A percentile compares a stretch with the other conserved stretches of the same genome.
phyloP scores from a whole-genome alignment of 148 eudicot species.

The Vaccinium vitisidaea region DNA sequence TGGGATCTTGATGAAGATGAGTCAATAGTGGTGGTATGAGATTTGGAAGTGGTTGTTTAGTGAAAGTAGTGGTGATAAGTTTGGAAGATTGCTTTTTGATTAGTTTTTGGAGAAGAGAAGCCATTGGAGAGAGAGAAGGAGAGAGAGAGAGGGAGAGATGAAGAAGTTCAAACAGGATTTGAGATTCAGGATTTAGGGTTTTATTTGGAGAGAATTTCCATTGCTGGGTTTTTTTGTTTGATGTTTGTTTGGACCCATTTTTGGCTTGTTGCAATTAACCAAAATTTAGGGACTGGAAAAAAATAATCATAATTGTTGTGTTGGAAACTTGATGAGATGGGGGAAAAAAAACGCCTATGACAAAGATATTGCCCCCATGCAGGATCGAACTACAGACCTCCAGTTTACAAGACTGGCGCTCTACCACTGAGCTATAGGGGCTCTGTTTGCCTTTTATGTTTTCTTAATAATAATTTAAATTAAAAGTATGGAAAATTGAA shows the following conservation, averaged over 20 bases:
- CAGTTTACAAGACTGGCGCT: slow-evolving; percentile 74
- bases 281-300: background rate
- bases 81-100: slow-evolving; percentile 18
- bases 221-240: background rate
- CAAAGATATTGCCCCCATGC: slow-evolving; percentile 33
- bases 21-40: slow-evolving; percentile 8
- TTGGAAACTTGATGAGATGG: too few relatives aligned
- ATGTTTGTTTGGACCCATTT: background rate
- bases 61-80: slow-evolving; percentile 6
- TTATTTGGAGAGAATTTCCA: background rate
- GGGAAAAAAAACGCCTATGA: background rate
- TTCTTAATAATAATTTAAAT: too few relatives aligned
- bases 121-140: slow-evolving; percentile 11
- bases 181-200: background rate
- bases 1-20: slow-evolving; percentile 9
- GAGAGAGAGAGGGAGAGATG: background rate
- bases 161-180: background rate
- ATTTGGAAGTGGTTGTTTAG: background rate
- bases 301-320: background rate
- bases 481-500: background rate
- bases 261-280: background rate
- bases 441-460: background rate
- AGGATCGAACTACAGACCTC: slow-evolving; percentile 65
- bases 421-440: slow-evolving; percentile 76
- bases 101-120: slow-evolving; percentile 31